Evolutionary conservation across 148 eudicot species (phyloP), one percentile per base, ranked within the genome.

Genomic region (Camellia lanceoleosa): DNA sequence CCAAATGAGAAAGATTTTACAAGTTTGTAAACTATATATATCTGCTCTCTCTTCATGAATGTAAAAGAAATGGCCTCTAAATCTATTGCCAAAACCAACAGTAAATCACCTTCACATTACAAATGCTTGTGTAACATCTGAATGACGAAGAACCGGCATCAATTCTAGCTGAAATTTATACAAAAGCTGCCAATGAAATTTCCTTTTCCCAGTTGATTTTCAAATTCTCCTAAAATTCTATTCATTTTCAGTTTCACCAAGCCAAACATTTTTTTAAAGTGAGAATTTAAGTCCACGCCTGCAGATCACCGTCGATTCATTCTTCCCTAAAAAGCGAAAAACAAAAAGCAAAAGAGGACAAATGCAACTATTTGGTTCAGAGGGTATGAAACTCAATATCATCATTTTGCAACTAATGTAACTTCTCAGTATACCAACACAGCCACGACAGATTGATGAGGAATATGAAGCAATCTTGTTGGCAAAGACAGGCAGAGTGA

Each of bases 1-100:
- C 73, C 82, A 80, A 49, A 73, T 66, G 75, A 62, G 62, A 71
- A 10, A 72, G 47, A 72, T 64, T 73, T 63, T 73, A 54, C 20
- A 23, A 52, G n/a, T 80, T 73, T 55, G 15, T 0, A 43, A 58
- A 74, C 65, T 60, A 59, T 30, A 30, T 58, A 30, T 74, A 42
- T 74, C 20, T 43, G 23, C 43, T 73, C 41, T 71, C 30, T 60
- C 49, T 23, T 72, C 46, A 47, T 68, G 52, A 71, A 64, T 5
- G 11, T 16, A 71, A 41, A 16, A 3, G 12, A 49, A 79, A 51
- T 51, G 68, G 71, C 46, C 63, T 73, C 23, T 56, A 16, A 74
- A 74, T 38, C 46, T 72, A 38, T 55, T 73, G 76, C 76, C 43
- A 54, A 52, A 52, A 3, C n/a, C 18, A 74, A 18, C 20, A 16